Evolutionary conservation across 768 basidiomycete genomes (phyloP).

Genomic region (Calvatia gigantea): DNA sequence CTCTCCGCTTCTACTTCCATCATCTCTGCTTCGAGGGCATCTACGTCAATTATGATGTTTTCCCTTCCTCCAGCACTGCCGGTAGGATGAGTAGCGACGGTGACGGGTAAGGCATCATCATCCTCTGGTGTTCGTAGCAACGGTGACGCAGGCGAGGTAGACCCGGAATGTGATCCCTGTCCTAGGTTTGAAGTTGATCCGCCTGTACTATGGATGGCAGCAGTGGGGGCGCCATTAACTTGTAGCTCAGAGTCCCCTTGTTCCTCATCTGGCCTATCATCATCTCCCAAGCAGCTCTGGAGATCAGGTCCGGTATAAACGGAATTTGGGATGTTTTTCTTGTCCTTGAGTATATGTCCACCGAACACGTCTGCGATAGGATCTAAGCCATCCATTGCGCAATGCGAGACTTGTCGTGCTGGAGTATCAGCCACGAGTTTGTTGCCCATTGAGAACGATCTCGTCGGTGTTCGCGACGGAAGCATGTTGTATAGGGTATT

Average conservation of each 20-base stretch:
- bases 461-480: constrained; percentile 1
- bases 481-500: neutral
- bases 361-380: neutral
- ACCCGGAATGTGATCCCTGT: neutral
- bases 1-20: constrained; percentile 17
- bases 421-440: constrained; percentile 9
- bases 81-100: neutral
- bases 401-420: neutral
- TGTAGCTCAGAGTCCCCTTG: neutral
- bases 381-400: neutral
- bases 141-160: neutral
- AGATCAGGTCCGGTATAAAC: constrained; percentile 9
- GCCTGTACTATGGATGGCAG: no score
- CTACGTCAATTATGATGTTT: constrained; percentile 23
- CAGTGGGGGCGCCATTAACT: neutral
- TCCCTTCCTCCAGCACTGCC: constrained; percentile 9
- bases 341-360: neutral
- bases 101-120: neutral
- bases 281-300: constrained; percentile 8
- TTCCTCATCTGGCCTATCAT: neutral
- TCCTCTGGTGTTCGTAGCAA: neutral
- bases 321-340: neutral
- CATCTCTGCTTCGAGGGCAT: constrained; percentile 21
- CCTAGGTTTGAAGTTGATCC: neutral
- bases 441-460: constrained; percentile 6